Percentiles rank a stretch among this genome's conserved stretches.
Conservation (phyloP, 768 basidiomycete genomes). For the Boletus insuetus region DNA sequence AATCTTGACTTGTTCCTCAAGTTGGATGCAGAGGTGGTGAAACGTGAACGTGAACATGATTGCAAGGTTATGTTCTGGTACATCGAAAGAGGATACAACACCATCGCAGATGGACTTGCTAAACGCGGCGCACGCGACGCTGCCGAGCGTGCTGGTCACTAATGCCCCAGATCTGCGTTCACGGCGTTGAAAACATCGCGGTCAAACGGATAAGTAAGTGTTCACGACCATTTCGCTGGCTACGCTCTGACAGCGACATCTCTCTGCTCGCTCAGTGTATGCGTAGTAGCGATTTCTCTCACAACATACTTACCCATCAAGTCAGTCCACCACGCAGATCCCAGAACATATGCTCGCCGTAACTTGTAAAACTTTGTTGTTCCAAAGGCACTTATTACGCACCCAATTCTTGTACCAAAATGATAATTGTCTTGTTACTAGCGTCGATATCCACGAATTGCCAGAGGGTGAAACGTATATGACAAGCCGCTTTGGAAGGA, state of each 20-base stretch:
- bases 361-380: not conserved
- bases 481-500: not conserved
- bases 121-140: slow-evolving; percentile 3
- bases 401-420: not conserved
- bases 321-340: no score
- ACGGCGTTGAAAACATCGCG: no score
- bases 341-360: no score
- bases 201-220: no score
- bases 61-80: slow-evolving; percentile 25
- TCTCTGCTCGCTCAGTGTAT: no score
- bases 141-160: not conserved
- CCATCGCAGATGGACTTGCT: slow-evolving; percentile 24
- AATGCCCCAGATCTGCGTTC: no score
- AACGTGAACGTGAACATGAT: not conserved
- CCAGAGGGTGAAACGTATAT: not conserved
- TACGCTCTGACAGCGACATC: no score
- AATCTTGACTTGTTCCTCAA: slow-evolving; percentile 7
- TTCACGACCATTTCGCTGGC: no score
- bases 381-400: not conserved
- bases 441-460: not conserved
- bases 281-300: not conserved
- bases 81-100: slow-evolving; percentile 23
- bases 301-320: no score
- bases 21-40: not conserved
- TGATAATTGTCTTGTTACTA: not conserved